Percentiles rank a stretch among this genome's conserved stretches.
Evolutionary conservation across 2,329 filamentous ascomycete genomes (phyloP).

Genomic region (Pseudogymnoascus sp.): DNA sequence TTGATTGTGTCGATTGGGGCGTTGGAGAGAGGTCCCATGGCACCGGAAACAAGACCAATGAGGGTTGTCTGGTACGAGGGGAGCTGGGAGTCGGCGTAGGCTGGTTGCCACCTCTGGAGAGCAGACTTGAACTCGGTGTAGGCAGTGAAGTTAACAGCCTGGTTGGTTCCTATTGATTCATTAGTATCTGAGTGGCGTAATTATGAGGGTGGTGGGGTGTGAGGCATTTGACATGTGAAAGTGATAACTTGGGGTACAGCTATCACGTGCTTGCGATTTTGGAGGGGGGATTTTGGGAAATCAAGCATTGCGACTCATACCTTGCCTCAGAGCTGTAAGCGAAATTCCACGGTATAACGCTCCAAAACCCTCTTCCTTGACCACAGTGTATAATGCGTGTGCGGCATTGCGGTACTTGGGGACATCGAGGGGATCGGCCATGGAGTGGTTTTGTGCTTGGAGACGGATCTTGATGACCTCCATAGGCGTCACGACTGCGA

Average conservation of each 20-base stretch:
- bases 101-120: conserved; percentile 64
- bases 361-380: conserved; percentile 81
- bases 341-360: conserved; percentile 90
- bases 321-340: conserved; percentile 86
- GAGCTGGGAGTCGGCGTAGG: conserved; percentile 56
- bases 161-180: conserved; percentile 49
- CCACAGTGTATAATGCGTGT: conserved; percentile 72
- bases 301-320: conserved; percentile 35
- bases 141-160: conserved; percentile 97
- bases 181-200: background rate
- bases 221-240: conserved; percentile 10
- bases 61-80: conserved; percentile 85
- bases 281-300: conserved; percentile 7
- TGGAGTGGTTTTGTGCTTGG: conserved; percentile 94
- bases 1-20: conserved; percentile 99
- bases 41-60: conserved; percentile 79
- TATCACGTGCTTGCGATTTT: background rate
- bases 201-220: background rate
- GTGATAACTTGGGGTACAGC: conserved; percentile 7
- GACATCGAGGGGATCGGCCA: conserved; percentile 91
- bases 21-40: conserved; percentile 93
- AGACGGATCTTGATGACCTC: conserved; percentile 98
- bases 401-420: conserved; percentile 97
- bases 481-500: conserved; percentile 95
- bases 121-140: conserved; percentile 87